phyloP scores from a whole-genome alignment of 2,329 filamentous ascomycete genomes.

The Aschersonia sp. region DNA sequence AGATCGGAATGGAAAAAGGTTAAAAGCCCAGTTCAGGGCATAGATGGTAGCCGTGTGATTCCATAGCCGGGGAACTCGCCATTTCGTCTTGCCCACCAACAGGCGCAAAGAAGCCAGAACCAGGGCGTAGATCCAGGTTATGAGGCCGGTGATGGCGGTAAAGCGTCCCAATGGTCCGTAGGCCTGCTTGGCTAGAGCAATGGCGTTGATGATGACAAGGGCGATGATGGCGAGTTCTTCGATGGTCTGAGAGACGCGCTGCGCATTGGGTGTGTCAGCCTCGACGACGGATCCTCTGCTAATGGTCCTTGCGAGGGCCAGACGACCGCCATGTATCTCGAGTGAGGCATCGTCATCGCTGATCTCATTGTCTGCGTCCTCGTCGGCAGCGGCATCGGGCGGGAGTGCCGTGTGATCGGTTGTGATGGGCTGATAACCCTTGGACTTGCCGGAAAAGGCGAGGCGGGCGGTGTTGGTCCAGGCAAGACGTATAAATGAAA shows the following conservation, averaged over 20 bases:
- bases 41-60: conserved; percentile 86
- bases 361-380: conserved; percentile 25
- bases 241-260: conserved; percentile 52
- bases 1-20: conserved; percentile 68
- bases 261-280: conserved; percentile 60
- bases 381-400: conserved; percentile 15
- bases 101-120: conserved; percentile 60
- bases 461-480: conserved; percentile 40
- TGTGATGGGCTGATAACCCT: conserved; percentile 41
- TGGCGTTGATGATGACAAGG: conserved; percentile 53
- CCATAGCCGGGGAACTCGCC: conserved; percentile 63
- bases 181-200: conserved; percentile 44
- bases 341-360: conserved; percentile 46
- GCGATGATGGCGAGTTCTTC: conserved; percentile 65
- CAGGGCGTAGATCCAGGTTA: conserved; percentile 70
- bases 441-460: conserved; percentile 30
- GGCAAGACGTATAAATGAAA: conserved; percentile 55
- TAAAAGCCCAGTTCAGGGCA: conserved; percentile 64
- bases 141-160: conserved; percentile 50
- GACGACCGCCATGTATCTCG: conserved; percentile 40
- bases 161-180: conserved; percentile 43
- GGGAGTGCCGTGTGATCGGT: conserved; percentile 38
- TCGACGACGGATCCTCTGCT: conserved; percentile 53
- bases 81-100: conserved; percentile 48
- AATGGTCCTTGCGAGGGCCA: conserved; percentile 43